Base-by-base conservation (phyloP, 1,284 basidiomycete genomes). In the Irpex sp. region DNA sequence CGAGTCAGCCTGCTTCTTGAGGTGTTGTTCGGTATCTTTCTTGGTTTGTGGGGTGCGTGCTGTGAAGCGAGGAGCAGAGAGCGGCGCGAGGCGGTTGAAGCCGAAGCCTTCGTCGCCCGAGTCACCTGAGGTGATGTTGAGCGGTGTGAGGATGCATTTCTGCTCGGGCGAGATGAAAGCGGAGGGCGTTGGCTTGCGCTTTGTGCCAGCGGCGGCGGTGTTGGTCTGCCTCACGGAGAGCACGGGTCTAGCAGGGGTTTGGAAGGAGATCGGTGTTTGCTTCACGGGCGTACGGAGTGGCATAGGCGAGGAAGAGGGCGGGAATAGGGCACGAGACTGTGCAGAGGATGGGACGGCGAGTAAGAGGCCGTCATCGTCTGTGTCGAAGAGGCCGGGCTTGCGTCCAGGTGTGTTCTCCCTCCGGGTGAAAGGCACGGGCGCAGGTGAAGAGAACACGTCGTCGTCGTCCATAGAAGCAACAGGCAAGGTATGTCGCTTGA, bases 161-260 rank as follows among this genome's bases (percentile, higher is more conserved):
- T 71, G 69, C 6, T 71, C 70, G 31, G 75, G 75, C 5, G 83
- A 79, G 38, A 82, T 77, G 57, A 85, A 79, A 56, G 78, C 76
- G 49, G 85, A 75, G 7, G 87, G 84, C 1, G 83, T 84, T 21
- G 86, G 85, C 73, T 89, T 91, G 68, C 89, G 84, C 74, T 91
- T 91, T 4, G 81, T 82, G 40, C 88, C 62, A 62, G 73, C 64
- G 56, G 73, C 57, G 19, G 62, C 40, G 17, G 68, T 65, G 64
- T 77, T 76, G 65, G 74, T 71, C 63, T 71, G 73, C 64, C 72
- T 76, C 34, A 69, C 61, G 60, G 73, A 74, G 59, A 78, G 74
- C 7, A 72, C 66, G 58, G 72, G 59, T 9, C 68, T 70, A 40
- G 70, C 63, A 34, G 70, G 68, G 0, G 73, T 67, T 58, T 71